A percentile compares a stretch with the other conserved stretches of the same genome.
Conservation (phyloP, 257 asterid genomes). For the Solanum appendiculatum region DNA sequence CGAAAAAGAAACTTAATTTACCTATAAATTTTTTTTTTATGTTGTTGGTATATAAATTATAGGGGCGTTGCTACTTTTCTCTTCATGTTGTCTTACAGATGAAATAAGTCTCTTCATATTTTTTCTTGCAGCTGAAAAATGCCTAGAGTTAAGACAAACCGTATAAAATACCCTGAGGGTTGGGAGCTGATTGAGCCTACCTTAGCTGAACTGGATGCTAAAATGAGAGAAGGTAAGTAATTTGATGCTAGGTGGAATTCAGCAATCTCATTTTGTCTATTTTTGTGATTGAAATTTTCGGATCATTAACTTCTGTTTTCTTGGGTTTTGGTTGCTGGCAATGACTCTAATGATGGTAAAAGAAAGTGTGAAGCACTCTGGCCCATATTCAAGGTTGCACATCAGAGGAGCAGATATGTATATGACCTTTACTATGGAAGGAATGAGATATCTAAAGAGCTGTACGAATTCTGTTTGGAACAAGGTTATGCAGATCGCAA, state of each 20-base stretch:
- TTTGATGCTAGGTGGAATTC: neutral
- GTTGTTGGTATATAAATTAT: neutral
- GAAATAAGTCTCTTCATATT: neutral
- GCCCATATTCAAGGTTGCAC: slow-evolving; percentile 92
- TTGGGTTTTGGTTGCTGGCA: slow-evolving; percentile 41
- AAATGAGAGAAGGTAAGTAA: slow-evolving; percentile 80
- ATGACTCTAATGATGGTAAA: slow-evolving; percentile 79
- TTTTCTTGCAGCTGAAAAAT: slow-evolving; percentile 16
- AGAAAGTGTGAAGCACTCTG: slow-evolving; percentile 84
- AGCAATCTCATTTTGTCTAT: neutral
- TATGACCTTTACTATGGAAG: slow-evolving; percentile 70
- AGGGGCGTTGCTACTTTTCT: neutral
- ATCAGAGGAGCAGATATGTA: slow-evolving; percentile 80
- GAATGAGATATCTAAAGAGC: slow-evolving; percentile 79
- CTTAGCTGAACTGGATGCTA: slow-evolving; percentile 64
- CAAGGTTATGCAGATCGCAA: slow-evolving; percentile 87
- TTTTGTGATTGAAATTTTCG: neutral
- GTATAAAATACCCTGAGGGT: slow-evolving; percentile 72
- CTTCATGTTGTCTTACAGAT: neutral
- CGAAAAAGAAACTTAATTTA: neutral
- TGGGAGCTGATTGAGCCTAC: slow-evolving; percentile 96
- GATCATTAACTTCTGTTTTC: neutral
- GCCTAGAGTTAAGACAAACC: slow-evolving; percentile 89
- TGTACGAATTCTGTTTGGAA: slow-evolving; percentile 85
- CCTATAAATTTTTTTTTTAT: neutral